Percentiles rank a stretch among this genome's conserved stretches.
Evolutionary conservation across 2,329 filamentous ascomycete species (phyloP).

Genomic region (Pezicula neosporulosa): DNA sequence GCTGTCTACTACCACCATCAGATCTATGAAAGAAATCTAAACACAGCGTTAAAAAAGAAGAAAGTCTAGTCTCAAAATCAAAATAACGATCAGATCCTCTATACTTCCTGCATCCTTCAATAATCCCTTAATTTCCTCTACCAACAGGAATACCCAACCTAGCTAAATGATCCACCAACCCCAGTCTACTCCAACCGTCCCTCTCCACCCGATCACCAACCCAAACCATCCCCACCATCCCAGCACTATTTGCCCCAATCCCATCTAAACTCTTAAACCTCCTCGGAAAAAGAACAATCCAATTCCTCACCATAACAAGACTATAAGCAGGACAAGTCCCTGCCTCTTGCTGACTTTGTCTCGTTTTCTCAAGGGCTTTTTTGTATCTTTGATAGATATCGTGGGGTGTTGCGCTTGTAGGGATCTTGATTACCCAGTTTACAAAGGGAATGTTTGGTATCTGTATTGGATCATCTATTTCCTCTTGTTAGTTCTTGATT

Average conservation of each 20-base stretch:
- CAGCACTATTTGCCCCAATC: slow-evolving; percentile 29
- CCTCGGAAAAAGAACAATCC: slow-evolving; percentile 32
- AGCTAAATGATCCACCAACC: slow-evolving; percentile 10
- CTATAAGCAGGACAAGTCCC: slow-evolving; percentile 24
- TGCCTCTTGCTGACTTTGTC: too few species aligned
- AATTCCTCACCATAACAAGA: slow-evolving; percentile 28
- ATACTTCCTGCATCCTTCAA: too few species aligned
- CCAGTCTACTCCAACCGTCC: slow-evolving; percentile 22
- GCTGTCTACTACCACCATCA: too few species aligned
- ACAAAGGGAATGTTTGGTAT: slow-evolving; percentile 4
- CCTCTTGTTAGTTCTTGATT: neutral
- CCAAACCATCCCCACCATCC: slow-evolving; percentile 33
- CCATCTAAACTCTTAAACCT: slow-evolving; percentile 21
- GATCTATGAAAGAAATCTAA: too few species aligned
- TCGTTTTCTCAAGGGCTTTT: neutral
- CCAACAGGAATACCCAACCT: too few species aligned
- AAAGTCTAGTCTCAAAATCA: too few species aligned
- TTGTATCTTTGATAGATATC: slow-evolving; percentile 10
- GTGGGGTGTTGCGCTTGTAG: slow-evolving; percentile 1
- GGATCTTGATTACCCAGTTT: slow-evolving; percentile 3
- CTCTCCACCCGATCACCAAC: slow-evolving; percentile 20
- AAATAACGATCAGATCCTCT: too few species aligned
- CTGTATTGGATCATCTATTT: neutral
- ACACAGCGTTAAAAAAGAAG: too few species aligned
- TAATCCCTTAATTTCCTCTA: too few species aligned